Base-by-base conservation (phyloP, 176 grass and related monocot genomes). In the Hyparrhenia diplandra region DNA sequence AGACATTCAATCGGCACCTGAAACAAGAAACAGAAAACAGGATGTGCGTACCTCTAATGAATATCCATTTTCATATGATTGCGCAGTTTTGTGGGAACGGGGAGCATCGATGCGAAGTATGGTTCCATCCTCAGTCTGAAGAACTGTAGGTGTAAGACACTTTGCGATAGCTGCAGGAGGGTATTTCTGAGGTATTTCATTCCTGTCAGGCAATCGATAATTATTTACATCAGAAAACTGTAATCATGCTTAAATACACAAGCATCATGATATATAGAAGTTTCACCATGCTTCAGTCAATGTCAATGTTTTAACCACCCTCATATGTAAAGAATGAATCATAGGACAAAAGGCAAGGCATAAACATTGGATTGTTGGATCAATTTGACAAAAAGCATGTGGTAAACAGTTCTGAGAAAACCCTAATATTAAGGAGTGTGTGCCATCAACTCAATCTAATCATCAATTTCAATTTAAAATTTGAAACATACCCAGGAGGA, bases 51-150 rank as follows among this genome's bases (percentile, higher is more conserved):
- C 86, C 81, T 29, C 13, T 5, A 12, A 0, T 0, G 75, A 39
- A 74, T 73, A 88, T 25, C 81, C 86, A 36, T 88, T 74, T 17
- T 23, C 13, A 10, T 3, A 5, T 37, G 29, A 80, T 21, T n/a
- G 60, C 0, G 1, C 23, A 32, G 32, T 0, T n/a, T n/a, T n/a
- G n/a, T n/a, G n/a, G n/a, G n/a, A n/a, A n/a, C n/a, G n/a, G n/a
- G n/a, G n/a, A n/a, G n/a, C n/a, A n/a, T n/a, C n/a, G n/a, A n/a
- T n/a, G n/a, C n/a, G n/a, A n/a, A n/a, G 47, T n/a, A 84, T 24
- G 29, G 55, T 34, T 12, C 81, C 75, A 30, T 68, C 40, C 21
- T 88, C 86, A 25, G 52, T 43, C 60, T 84, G 37, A 49, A 88
- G 39, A 6, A 32, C 27, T 32, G 4, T 9, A 16, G 17, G 0